Base-by-base conservation (phyloP, 805 yeast genomes). In the Pichia nanzhaoensis region DNA sequence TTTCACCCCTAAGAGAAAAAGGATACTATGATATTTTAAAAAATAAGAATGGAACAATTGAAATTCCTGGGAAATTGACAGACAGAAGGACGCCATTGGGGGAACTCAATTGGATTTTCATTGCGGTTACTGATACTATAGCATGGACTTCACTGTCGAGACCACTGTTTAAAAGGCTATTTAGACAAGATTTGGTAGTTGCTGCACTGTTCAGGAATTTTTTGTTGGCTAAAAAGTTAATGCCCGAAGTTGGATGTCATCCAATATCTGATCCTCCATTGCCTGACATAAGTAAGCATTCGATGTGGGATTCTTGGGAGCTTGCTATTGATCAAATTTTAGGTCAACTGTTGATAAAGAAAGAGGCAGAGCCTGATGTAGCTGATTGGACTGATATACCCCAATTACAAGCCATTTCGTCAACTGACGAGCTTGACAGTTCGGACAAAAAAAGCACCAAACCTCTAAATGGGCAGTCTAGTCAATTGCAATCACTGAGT, bases 291-390 rank as follows among this genome's bases (percentile, higher is more conserved):
- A 79, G 85, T 39, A 75, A 77, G 50, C 97, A 93, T 59, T 80
- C 95, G 5, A 82, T 93, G 86, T 93, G 99, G 99, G 93, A 88
- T 48, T 82, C 96, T 0, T 93, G 99, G 98, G 98, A 93, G 59
- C 70, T 93, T 51, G 97, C 99, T 0, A 82, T 93, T 34, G 98
- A 93, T 60, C 97, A 93, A 59, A 95, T 95, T 4, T 68, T 93
- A 37, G 78, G 86, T 2, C 89, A 84, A 55, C 63, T 84, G 35
- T 71, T 84, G 42, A 75, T 74, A 34, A 60, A 52, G 37, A 62
- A 60, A 40, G 47, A 51, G 31, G 45, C 47, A 2, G 65, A 61
- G 20, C 51, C 55, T 3, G 48, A 56, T 14, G 48, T 47, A 18
- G 56, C 42, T 30, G 64, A 54, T 37, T 40, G 52, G 34, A 39